These are phyloP conservation scores for Cenchrus americanus DNA, from an alignment of 176 grass and related monocot species.

Conservation along the genomic window DNA sequence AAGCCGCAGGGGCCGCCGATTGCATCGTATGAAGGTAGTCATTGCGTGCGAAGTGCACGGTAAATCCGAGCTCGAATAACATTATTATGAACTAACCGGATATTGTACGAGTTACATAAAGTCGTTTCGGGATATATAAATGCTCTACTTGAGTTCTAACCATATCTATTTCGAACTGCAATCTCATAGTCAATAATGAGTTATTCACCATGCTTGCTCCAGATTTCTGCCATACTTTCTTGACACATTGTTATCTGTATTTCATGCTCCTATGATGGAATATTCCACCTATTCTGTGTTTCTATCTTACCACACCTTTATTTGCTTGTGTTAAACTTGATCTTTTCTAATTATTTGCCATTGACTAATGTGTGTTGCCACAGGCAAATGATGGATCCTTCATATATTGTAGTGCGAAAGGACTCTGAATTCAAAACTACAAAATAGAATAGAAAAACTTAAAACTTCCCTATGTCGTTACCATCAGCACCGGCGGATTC, in stretches of 20 bases:
- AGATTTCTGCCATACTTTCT: conserved; percentile 20
- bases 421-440: too few relatives aligned
- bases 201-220: not conserved
- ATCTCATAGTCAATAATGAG: conserved; percentile 4
- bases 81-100: conserved; percentile 1
- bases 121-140: conserved; percentile 25
- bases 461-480: too few relatives aligned
- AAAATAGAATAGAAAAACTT: too few relatives aligned
- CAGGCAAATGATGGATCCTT: conserved; percentile 88
- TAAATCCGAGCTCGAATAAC: conserved; percentile 16
- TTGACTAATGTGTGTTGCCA: conserved; percentile 26
- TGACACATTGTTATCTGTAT: not conserved
- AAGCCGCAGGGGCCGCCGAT: conserved; percentile 68
- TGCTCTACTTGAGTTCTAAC: not conserved
- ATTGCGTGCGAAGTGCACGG: conserved; percentile 5
- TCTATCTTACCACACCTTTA: conserved; percentile 24
- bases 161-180: conserved; percentile 6
- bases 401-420: too few relatives aligned
- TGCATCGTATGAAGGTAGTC: conserved; percentile 69
- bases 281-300: not conserved
- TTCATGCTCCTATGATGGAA: conserved; percentile 19
- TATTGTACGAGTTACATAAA: conserved; percentile 21
- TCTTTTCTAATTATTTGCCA: not conserved
- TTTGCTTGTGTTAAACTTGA: conserved; percentile 21
- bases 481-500: conserved; percentile 5